Conservation (phyloP, 345 rosid species). For the Firmiana major region DNA sequence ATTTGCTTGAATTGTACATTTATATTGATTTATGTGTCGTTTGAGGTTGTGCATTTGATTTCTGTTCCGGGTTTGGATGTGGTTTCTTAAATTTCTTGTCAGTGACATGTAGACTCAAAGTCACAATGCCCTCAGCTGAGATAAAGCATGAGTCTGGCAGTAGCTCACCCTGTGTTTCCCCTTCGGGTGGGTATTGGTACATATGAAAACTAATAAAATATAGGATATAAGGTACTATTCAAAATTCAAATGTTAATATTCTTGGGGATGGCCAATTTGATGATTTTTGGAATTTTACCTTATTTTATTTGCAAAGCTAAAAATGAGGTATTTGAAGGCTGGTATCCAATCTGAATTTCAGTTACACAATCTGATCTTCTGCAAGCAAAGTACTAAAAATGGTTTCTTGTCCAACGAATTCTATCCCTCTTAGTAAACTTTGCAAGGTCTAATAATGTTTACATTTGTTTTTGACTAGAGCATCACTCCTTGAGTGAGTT, state of each 20-base stretch:
- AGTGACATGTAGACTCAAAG: background rate
- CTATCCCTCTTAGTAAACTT: background rate
- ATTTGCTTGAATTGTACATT: background rate
- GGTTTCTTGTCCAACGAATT: background rate
- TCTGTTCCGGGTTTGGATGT: background rate
- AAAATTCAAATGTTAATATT: background rate
- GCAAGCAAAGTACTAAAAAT: background rate
- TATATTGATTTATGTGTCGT: background rate
- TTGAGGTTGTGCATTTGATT: background rate
- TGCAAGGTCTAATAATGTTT: background rate
- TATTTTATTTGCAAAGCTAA: background rate
- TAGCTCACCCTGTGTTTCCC: background rate
- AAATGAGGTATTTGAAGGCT: background rate
- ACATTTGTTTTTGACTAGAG: background rate
- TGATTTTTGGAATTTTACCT: background rate
- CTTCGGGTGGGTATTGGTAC: background rate
- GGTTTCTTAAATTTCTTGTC: background rate
- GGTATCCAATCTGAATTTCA: background rate
- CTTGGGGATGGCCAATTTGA: background rate
- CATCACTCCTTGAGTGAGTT: background rate
- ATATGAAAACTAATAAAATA: background rate
- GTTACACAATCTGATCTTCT: background rate
- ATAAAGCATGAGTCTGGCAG: background rate
- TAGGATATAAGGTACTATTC: background rate
- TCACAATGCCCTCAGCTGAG: background rate